Base-by-base conservation (phyloP, 2,329 filamentous ascomycete species). In the Fusarium annulatum region DNA sequence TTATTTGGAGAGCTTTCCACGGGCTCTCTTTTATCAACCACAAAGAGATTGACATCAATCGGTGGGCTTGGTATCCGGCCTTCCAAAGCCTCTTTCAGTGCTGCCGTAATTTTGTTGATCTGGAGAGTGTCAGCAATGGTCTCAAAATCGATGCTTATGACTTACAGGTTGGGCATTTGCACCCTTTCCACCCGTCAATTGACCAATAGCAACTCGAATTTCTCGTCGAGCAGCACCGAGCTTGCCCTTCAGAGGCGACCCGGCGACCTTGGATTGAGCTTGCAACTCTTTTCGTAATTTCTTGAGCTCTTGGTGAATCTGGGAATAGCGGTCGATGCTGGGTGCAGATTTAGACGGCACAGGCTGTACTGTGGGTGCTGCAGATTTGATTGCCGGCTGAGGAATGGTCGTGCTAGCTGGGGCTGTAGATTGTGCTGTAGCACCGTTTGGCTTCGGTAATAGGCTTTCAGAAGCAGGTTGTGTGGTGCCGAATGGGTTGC, bases 141-240 rank as follows among this genome's bases (percentile, higher is more conserved):
- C 21, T 41, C 18, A 18, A 26, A 11, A 38, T 49, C 19, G 14
- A 30, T 23, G 28, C 5, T 28, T 23, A 7, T 18, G 28, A 79
- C 83, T 78, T 80, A 85, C 84, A 43, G 81, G 80, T 43, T 80
- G 77, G 5, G 76, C 75, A 76, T 94, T 94, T 28, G 87, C 87
- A 16, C 87, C 88, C 75, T 88, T 91, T 64, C 89, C 91, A 43
- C 87, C 88, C 3, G 91, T 92, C 34, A 95, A 83, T 79, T 96
- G 93, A 11, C 94, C 94, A 61, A 96, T 88, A 23, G 88, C 90
- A 76, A 92, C 93, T 43, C 89, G 88, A 60, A 96, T 90, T 46
- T 91, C 88, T 66, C 94, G 87, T 45, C 94, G 88, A 86, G 93
- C 90, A 61, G 94, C 89, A 39, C 93, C 92, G 79, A 94, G 87